Evolutionary conservation across 768 basidiomycete genomes (phyloP).

Genomic region (Russula vinacea): DNA sequence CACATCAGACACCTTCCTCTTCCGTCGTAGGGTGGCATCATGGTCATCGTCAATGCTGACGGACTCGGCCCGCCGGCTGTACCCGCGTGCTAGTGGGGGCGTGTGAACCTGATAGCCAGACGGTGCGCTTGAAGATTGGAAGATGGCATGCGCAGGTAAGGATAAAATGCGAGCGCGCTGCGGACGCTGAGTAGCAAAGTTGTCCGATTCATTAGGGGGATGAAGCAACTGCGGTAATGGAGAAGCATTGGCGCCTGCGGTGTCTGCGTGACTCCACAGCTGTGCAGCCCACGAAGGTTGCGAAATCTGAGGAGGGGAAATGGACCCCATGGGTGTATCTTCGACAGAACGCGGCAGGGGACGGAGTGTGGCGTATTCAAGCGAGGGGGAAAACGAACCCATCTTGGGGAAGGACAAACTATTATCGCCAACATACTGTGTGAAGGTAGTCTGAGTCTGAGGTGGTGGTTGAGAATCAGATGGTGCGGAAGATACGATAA

Average conservation of each 20-base stretch:
- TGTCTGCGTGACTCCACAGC: constrained; percentile 53
- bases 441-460: constrained; percentile 48
- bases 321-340: constrained; percentile 38
- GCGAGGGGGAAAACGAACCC: constrained; percentile 54
- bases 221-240: constrained; percentile 45
- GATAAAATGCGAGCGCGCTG: constrained; percentile 40
- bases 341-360: constrained; percentile 54
- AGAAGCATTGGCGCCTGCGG: constrained; percentile 11
- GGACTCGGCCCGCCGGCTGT: constrained; percentile 67
- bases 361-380: constrained; percentile 55
- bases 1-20: constrained; percentile 38
- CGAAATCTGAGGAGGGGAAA: constrained; percentile 61
- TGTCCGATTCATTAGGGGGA: constrained; percentile 42
- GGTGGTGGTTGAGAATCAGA: constrained; percentile 42
- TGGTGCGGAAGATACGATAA: constrained; percentile 48
- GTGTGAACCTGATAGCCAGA: constrained; percentile 48
- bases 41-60: constrained; percentile 57
- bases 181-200: constrained; percentile 43
- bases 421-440: constrained; percentile 44
- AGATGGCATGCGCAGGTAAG: constrained; percentile 53
- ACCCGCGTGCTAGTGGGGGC: constrained; percentile 52
- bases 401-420: constrained; percentile 44
- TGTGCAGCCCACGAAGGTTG: constrained; percentile 67
- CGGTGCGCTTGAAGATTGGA: constrained; percentile 73
- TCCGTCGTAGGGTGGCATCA: constrained; percentile 71